Base-by-base conservation (phyloP, 148 eudicot species). In the Persicaria maculosa region DNA sequence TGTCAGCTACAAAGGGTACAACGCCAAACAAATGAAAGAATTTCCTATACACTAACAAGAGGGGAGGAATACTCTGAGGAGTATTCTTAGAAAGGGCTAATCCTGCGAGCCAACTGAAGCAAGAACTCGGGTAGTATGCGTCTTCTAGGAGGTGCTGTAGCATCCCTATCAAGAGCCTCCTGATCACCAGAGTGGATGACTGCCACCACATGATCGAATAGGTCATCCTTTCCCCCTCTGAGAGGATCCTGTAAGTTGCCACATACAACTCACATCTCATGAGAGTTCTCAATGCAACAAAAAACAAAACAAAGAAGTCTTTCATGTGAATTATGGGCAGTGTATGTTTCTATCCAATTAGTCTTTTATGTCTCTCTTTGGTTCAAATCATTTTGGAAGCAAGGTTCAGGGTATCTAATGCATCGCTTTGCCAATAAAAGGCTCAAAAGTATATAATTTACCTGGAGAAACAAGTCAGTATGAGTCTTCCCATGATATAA, bases 391-490 rank as follows among this genome's bases (percentile, higher is more conserved):
- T 31, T 31, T 31, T 31, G 40, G 40, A 31, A 31, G 40, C 40
- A 31, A 31, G 3, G 40, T 31, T 31, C 40, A 31, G 40, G 40
- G 40, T 31, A 31, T 31, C 40, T 1, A 31, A 31, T 31, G 3
- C 40, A 31, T 31, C 40, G 40, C 40, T 31, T 31, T 31, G 40
- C 40, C 44, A 47, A 50, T 48, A 31, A 46, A 15, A 47, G 20
- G 61, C 12, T 50, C 75, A 50, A 44, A 61, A 59, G 70, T 7
- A 50, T 50, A 48, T 25, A 12, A 75, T 82, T 79, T 74, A 92
- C 99, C 79, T 95, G 97, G 50, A 92, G 86, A 84, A 95, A 90
- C 75, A 95, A 75, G 85, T 95, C 97, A 9, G 97, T 92, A 78
- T 95, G 99, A 40, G 94, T 88, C 86, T 95, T 95, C 19, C 99